Base-by-base conservation (phyloP, 2,329 filamentous ascomycete genomes). In the Colletotrichum sidae region DNA sequence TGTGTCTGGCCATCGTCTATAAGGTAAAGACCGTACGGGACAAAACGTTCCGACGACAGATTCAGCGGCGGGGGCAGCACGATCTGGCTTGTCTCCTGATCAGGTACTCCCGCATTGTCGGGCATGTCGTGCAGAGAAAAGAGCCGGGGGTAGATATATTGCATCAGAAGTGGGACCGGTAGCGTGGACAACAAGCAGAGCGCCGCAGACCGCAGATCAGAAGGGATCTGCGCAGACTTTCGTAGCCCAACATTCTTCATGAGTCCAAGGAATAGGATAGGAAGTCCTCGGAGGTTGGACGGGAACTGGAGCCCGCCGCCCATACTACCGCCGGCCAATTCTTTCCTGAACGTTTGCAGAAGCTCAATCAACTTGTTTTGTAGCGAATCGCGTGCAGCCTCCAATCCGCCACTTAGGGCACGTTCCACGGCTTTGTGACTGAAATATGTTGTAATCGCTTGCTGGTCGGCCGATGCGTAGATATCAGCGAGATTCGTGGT, bases 1-100 rank as follows among this genome's bases (percentile, higher is more conserved):
- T 99, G 96, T 6, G 93, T 97, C 79, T 97, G 95, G 3, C 94
- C 94, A 74, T 99, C 96, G 72, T 99, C 96, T 72, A 99, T 96
- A 63, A 99, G 86, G 78, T 99, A 99, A 15, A 99, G 83, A 35
- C 96, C 96, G 74, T 96, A 97, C 1, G 94, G 88, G 4, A 93
- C 92, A 54, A 99, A 87, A 51, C 92, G 88, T 77, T 95, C 93
- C 1, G 94, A 97, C 3, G 93, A 94, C 63, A 98, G 85, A 77
- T 97, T 97, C 73, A 93, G 74, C 0, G 92, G 85, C 5, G 92
- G 93, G 33, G 96, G 96, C 59, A 99, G 88, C 54, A 93, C 86
- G 69, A 97, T 97, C 73, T 96, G 92, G 72, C 93, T 94, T 2
- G 93, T 97, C 74, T 92, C 88, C 38, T 90, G 87, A 72, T 98